Evolutionary conservation across 192 early-diverging fungal species (phyloP).

Genomic region (Entomortierella lignicola): DNA sequence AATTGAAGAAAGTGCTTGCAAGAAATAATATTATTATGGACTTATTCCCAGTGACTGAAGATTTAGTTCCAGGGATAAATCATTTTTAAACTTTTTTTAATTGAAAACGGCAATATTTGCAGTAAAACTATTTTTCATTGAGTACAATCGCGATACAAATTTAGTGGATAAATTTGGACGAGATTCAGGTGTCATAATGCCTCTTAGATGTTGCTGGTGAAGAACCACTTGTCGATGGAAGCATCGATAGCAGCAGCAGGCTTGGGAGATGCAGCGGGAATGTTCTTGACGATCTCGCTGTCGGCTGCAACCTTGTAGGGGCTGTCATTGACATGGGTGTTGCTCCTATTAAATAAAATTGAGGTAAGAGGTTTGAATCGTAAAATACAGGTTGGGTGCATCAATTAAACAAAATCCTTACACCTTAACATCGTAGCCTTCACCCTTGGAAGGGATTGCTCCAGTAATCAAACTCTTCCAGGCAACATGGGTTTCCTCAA

Average conservation of each 20-base stretch:
- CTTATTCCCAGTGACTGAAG: no score
- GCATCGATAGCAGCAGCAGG: constrained; percentile 79
- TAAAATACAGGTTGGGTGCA: no score
- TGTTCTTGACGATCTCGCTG: constrained; percentile 64
- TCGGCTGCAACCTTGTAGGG: constrained; percentile 75
- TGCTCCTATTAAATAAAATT: no score
- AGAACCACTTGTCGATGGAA: constrained; percentile 63
- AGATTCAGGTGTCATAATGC: background rate
- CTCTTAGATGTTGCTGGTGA: constrained; percentile 42
- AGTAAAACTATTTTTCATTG: background rate
- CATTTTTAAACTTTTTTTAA: no score
- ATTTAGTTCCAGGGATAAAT: no score
- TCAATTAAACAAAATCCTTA: no score
- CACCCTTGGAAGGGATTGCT: constrained; percentile 67
- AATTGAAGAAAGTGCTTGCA: no score
- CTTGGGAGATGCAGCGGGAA: constrained; percentile 68
- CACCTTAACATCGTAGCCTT: constrained; percentile 80
- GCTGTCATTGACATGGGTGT: constrained; percentile 73
- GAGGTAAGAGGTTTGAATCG: no score
- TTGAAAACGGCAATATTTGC: no score
- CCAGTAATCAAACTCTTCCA: constrained; percentile 88
- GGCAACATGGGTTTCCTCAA: constrained; percentile 93
- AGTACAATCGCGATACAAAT: no score
- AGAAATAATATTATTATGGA: no score
- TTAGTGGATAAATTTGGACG: background rate